These are phyloP conservation scores for Alternaria sp. DNA, from an alignment of 2,329 filamentous ascomycete species.

Conservation along the genomic window DNA sequence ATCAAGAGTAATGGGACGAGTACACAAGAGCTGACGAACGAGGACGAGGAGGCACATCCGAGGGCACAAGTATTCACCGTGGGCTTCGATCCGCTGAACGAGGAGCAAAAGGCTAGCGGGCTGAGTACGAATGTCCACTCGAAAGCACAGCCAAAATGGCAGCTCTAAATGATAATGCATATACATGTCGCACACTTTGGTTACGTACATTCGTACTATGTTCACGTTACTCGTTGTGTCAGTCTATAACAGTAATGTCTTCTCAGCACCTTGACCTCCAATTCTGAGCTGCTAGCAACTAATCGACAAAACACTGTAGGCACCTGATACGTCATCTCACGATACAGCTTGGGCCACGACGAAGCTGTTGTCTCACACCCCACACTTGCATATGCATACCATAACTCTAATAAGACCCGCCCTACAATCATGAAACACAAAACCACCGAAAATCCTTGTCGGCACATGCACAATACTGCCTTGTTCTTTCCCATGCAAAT, in stretches of 20 bases:
- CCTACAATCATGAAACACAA: neutral
- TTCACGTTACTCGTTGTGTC: neutral
- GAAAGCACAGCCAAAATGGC: slow-evolving; percentile 35
- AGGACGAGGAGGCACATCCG: slow-evolving; percentile 14
- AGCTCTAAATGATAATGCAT: slow-evolving; percentile 20
- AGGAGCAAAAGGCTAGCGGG: slow-evolving; percentile 16
- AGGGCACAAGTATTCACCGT: slow-evolving; percentile 33
- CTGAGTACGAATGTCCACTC: slow-evolving; percentile 35
- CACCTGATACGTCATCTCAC: neutral
- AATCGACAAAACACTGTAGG: neutral
- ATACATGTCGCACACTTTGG: neutral
- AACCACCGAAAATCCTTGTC: neutral
- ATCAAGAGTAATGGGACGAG: slow-evolving; percentile 37
- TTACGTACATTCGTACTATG: neutral
- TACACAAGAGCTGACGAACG: slow-evolving; percentile 29
- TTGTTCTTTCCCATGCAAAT: neutral
- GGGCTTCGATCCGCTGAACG: slow-evolving; percentile 35
- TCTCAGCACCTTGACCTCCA: neutral
- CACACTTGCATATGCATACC: neutral
- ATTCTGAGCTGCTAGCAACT: neutral
- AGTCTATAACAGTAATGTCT: neutral
- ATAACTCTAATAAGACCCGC: neutral
- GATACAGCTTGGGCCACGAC: neutral
- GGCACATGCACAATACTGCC: neutral
- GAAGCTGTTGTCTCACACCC: neutral